These are phyloP conservation scores for Pythium diclinum DNA, from an alignment of 352 stramenopile species.

Conservation along the genomic window DNA sequence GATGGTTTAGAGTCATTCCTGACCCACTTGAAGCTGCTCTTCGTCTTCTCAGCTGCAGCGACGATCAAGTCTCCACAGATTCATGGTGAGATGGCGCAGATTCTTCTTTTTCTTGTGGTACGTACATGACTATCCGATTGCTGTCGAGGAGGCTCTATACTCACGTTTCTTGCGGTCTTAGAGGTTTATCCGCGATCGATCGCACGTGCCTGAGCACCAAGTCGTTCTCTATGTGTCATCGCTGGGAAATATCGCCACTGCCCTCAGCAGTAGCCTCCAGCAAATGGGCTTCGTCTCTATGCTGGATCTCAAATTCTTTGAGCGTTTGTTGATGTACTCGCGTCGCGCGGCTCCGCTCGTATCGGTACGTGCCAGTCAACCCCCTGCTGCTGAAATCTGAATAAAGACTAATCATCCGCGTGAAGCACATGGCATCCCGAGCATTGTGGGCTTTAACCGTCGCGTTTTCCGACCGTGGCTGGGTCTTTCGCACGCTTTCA, in stretches of 20 bases:
- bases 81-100: background rate
- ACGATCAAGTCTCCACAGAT: background rate
- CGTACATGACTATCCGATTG: background rate
- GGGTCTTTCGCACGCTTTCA: background rate
- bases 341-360: background rate
- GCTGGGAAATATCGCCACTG: background rate
- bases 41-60: background rate
- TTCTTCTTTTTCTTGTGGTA: slow-evolving; percentile 7
- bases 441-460: background rate
- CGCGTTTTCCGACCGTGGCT: background rate
- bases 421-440: slow-evolving; percentile 2
- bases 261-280: background rate
- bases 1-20: background rate
- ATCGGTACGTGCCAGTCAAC: background rate
- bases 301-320: slow-evolving; percentile 2
- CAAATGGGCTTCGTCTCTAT: slow-evolving; percentile 1
- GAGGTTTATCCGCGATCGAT: slow-evolving; percentile 11
- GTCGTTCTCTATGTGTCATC: slow-evolving; percentile 12
- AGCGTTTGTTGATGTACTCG: slow-evolving; percentile 13
- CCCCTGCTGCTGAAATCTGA: background rate
- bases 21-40: slow-evolving; percentile 1
- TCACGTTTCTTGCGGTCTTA: background rate
- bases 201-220: slow-evolving; percentile 11
- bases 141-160: too few relatives aligned
- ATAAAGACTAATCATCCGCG: too few relatives aligned